These are phyloP conservation scores for Hygrophorus russula DNA, from an alignment of 768 basidiomycete species.

Conservation along the genomic window DNA sequence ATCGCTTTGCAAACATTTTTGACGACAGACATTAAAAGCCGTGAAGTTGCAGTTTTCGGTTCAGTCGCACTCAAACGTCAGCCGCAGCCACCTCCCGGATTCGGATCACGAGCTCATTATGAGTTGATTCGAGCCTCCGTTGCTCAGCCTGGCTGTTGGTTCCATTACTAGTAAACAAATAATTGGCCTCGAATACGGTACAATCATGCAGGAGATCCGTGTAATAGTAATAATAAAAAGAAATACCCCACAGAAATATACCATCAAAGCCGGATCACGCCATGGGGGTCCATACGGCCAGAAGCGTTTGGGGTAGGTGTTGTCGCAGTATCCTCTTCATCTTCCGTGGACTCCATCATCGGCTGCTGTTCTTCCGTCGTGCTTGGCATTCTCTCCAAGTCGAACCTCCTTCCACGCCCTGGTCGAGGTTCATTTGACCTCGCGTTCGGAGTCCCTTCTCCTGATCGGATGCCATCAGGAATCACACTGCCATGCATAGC, in stretches of 20 bases:
- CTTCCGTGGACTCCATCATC: slow-evolving; percentile 23
- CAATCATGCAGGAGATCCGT: too few relatives aligned
- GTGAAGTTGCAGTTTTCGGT: neutral
- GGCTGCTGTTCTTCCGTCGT: slow-evolving; percentile 24
- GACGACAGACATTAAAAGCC: slow-evolving; percentile 19
- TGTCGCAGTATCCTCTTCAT: slow-evolving; percentile 7
- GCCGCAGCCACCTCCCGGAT: too few relatives aligned
- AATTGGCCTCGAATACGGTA: too few relatives aligned
- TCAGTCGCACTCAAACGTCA: too few relatives aligned
- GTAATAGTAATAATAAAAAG: too few relatives aligned
- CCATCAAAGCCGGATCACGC: slow-evolving; percentile 7
- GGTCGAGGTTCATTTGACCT: slow-evolving; percentile 7
- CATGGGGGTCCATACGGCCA: slow-evolving; percentile 1
- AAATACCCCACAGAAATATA: too few relatives aligned
- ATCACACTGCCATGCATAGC: neutral
- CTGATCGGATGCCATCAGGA: neutral
- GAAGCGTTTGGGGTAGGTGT: neutral
- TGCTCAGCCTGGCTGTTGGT: too few relatives aligned
- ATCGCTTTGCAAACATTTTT: slow-evolving; percentile 55
- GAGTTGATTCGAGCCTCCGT: too few relatives aligned
- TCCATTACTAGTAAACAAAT: too few relatives aligned
- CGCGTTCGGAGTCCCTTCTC: slow-evolving; percentile 7
- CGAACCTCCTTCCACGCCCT: slow-evolving; percentile 7
- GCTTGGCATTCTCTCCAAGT: slow-evolving; percentile 9
- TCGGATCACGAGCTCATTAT: too few relatives aligned